These are phyloP conservation scores for Neopestalotiopsis sp. DNA, from an alignment of 2,329 filamentous ascomycete genomes.

Conservation along the genomic window DNA sequence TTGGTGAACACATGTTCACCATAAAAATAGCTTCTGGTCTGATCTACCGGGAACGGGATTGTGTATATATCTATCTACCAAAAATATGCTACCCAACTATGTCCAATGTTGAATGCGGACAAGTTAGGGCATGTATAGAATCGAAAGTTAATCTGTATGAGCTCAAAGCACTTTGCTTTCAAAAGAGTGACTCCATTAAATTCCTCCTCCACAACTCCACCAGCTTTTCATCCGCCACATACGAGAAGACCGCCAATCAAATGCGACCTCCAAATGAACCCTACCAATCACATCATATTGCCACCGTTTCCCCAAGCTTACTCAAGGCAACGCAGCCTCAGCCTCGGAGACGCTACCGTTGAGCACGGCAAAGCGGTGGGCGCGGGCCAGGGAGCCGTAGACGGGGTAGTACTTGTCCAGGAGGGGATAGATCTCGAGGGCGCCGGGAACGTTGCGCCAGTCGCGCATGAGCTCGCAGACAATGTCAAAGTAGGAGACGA, in stretches of 20 bases:
- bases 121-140: not conserved
- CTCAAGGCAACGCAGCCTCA: constrained; percentile 45
- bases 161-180: not conserved
- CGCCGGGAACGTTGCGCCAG: constrained; percentile 63
- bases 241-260: not conserved
- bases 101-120: not conserved
- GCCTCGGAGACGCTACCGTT: constrained; percentile 64
- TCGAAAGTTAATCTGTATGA: not conserved
- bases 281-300: not conserved
- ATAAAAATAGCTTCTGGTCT: not conserved
- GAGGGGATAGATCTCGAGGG: constrained; percentile 64
- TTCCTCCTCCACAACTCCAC: not conserved
- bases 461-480: constrained; percentile 74
- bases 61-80: not conserved
- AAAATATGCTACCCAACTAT: not conserved
- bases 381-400: constrained; percentile 68
- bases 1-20: not conserved
- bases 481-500: constrained; percentile 67
- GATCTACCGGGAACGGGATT: not conserved
- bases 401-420: constrained; percentile 69
- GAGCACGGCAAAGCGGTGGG: constrained; percentile 63
- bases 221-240: not conserved
- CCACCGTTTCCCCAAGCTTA: not conserved
- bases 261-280: too few relatives aligned
- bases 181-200: not conserved